A percentile compares a stretch with the other conserved stretches of the same genome.
phyloP scores from a whole-genome alignment of 2,329 filamentous ascomycete species.

The Hypoxylon sp. region DNA sequence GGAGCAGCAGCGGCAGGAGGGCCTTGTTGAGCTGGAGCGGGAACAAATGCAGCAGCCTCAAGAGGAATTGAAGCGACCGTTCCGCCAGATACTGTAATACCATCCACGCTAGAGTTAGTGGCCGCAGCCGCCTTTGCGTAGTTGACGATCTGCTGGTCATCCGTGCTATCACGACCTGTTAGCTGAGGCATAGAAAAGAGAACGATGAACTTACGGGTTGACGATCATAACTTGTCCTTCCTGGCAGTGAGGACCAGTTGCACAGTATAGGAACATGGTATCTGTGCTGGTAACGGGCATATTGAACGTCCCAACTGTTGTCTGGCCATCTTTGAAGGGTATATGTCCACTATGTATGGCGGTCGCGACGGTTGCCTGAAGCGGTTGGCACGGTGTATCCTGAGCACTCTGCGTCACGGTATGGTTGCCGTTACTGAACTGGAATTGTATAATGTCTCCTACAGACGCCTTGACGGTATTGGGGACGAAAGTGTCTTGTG shows the following conservation, averaged over 20 bases:
- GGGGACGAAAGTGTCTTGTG: constrained; percentile 57
- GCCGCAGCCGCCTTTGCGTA: constrained; percentile 49
- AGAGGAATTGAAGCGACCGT: constrained; percentile 52
- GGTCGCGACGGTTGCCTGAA: constrained; percentile 53
- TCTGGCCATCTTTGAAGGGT: constrained; percentile 56
- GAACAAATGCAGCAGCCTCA: constrained; percentile 51
- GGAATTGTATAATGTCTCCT: constrained; percentile 60
- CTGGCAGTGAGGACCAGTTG: constrained; percentile 64
- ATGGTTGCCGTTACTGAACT: constrained; percentile 62
- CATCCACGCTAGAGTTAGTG: constrained; percentile 49
- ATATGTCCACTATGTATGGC: constrained; percentile 61
- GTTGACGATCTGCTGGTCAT: constrained; percentile 52
- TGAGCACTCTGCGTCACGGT: constrained; percentile 60
- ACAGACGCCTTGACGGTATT: constrained; percentile 55
- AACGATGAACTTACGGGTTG: constrained; percentile 59
- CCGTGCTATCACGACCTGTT: constrained; percentile 36
- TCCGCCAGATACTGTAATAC: constrained; percentile 50
- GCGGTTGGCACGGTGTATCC: constrained; percentile 57
- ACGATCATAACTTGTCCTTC: constrained; percentile 66
- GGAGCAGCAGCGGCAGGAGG: constrained; percentile 34
- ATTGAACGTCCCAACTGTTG: constrained; percentile 62
- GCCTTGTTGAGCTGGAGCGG: constrained; percentile 42
- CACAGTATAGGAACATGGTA: constrained; percentile 67
- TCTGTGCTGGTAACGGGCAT: constrained; percentile 61
- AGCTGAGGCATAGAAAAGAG: constrained; percentile 16